phyloP scores from a whole-genome alignment of 2,329 filamentous ascomycete genomes.

The Clonostachys solani region DNA sequence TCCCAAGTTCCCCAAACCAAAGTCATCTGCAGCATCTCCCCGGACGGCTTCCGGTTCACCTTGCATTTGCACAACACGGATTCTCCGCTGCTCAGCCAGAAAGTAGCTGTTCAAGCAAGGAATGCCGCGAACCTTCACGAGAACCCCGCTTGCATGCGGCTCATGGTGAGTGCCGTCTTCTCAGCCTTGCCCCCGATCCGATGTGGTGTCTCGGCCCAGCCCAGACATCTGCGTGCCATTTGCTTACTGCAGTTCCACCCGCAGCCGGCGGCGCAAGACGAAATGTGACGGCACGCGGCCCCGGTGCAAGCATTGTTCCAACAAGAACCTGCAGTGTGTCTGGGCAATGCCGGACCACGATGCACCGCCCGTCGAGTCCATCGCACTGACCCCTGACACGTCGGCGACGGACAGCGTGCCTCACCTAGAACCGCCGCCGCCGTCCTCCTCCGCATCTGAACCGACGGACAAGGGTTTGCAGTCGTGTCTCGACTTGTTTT shows the following conservation, averaged over 20 bases:
- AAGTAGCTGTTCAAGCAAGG: too few species aligned
- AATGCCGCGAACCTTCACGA: background rate
- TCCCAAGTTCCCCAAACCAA: too few species aligned
- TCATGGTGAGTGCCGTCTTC: background rate
- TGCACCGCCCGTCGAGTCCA: background rate
- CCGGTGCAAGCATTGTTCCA: conserved; percentile 1
- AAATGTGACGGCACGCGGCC: conserved; percentile 4
- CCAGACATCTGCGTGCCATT: background rate
- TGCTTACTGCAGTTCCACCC: background rate
- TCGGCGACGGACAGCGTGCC: background rate
- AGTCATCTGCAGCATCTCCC: too few species aligned
- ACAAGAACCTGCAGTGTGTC: background rate
- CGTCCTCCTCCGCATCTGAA: background rate
- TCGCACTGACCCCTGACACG: background rate
- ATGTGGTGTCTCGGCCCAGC: background rate
- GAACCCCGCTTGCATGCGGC: background rate
- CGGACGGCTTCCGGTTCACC: too few species aligned
- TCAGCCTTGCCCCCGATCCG: background rate
- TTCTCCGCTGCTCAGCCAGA: too few species aligned
- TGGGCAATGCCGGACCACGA: background rate
- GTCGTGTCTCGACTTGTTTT: conserved; percentile 7
- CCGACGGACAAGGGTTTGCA: conserved; percentile 2
- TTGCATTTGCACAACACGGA: too few species aligned
- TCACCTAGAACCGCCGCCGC: background rate
- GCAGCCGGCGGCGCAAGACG: conserved; percentile 5